Evolutionary conservation across 306 rosid genomes (phyloP), one percentile per base, ranked within the genome.

Genomic region (Casuarina glauca): DNA sequence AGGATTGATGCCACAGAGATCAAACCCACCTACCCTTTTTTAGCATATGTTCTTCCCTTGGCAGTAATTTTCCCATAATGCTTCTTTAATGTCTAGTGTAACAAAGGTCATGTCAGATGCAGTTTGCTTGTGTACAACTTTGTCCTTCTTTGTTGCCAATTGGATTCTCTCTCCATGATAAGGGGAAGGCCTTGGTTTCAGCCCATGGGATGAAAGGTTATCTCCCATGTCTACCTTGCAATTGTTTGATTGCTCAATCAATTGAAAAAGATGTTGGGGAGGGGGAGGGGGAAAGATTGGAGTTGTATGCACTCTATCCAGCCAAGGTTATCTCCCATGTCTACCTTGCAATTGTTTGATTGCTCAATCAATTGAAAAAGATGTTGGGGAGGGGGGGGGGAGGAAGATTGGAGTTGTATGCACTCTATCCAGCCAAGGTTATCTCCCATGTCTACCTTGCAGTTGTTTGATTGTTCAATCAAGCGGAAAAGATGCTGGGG

Each of bases 11-110:
- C 63, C 35, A 8, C 63, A 3, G 63, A 20, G 8, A 57, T 8
- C 62, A 55, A 6, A 55, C 6, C 36, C 3, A 3, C 63, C 63
- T 4, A 0, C 63, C 35, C 20, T 17, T 6, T 49, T 66, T 64
- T 17, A 26, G 13, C 70, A 44, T 2, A 36, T 39, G 46, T 39
- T 26, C 32, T 19, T 26, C 79, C 62, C 68, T 45, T 61, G 43
- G 60, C 58, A 70, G 54, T 35, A 44, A 39, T 20, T 61, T 44
- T 39, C 46, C 35, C 63, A 41, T 5, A 38, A 80, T 44, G 1
- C 4, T 43, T 58, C 76, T 67, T 46, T 50, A 80, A 50, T 80
- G 70, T 39, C 61, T 36, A 51, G 26, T 43, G 73, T 60, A 13
- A 43, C 32, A 43, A 72, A 60, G 53, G 53, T 1, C 26, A 61